phyloP scores from a whole-genome alignment of 257 asterid genomes.

The Ehretia macrophylla region DNA sequence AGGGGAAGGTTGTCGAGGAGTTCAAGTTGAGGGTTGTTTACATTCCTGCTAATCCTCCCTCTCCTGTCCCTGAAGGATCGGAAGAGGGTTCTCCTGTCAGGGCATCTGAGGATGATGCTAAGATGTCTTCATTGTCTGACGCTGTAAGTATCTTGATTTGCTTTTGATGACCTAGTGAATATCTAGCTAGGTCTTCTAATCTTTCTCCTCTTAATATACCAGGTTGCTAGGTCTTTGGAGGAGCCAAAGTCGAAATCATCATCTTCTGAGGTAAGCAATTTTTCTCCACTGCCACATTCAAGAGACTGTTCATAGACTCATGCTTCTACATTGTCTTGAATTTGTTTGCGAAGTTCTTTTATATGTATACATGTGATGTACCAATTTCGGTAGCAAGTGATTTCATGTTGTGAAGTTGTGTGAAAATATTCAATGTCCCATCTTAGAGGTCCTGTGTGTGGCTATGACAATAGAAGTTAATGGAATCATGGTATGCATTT shows the following conservation, averaged over 20 bases:
- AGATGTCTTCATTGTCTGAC: conserved; percentile 39
- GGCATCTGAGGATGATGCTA: conserved; percentile 59
- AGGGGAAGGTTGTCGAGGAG: conserved; percentile 63
- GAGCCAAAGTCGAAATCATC: conserved; percentile 38
- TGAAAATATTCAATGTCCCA: not conserved
- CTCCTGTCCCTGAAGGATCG: conserved; percentile 92
- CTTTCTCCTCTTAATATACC: conserved; percentile 9
- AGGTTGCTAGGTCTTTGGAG: conserved; percentile 52
- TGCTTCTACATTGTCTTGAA: not conserved
- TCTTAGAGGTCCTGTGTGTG: not conserved
- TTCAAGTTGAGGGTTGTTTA: conserved; percentile 71
- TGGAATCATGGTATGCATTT: too few relatives aligned
- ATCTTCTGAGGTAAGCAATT: conserved; percentile 43
- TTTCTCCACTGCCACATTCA: conserved; percentile 1
- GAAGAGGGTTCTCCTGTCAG: conserved; percentile 81
- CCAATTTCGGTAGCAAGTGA: not conserved
- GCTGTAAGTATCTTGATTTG: conserved; percentile 37
- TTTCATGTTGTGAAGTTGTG: not conserved
- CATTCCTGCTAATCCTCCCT: conserved; percentile 85
- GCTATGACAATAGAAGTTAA: too few relatives aligned
- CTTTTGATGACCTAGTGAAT: not conserved
- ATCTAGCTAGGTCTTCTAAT: not conserved
- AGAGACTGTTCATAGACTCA: not conserved
- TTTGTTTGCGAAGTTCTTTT: not conserved
- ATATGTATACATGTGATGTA: not conserved